Evolutionary conservation across 2,329 filamentous ascomycete species (phyloP), one percentile per base, ranked within the genome.

Genomic region (Aspergillus sp.): DNA sequence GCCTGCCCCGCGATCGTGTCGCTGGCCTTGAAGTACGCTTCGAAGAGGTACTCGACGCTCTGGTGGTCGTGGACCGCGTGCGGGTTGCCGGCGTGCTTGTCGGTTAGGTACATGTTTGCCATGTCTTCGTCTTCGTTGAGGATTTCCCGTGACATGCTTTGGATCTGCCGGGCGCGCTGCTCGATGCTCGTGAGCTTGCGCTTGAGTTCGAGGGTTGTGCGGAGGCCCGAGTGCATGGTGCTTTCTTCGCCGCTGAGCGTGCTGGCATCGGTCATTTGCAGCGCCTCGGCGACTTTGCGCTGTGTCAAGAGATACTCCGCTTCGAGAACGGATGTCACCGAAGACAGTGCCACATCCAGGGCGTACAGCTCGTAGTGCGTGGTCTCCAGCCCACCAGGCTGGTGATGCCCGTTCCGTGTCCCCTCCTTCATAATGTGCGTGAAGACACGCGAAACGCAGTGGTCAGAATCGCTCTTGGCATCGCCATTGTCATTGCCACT

Each of bases 11-110:
- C 74, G 23, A 78, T 70, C 1, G 71, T 64, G 49, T 77, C 76
- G 7, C 68, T 70, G 4, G 72, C 72, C 53, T 76, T 77, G 59
- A 72, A 74, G 62, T 77, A 77, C 15, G 75, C 74, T 49, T 78
- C 75, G 3, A 77, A 66, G 48, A 78, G 62, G 57, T 77, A 77
- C 66, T 78, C 76, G 31, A 75, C 75, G 51, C 75, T 72, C 58
- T 74, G 74, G 43, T 78, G 75, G 50, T 78, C 74, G 3, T 68
- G 61, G 7, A 67, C 58, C 0, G 54, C 59, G 63, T 76, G 76
- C 4, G 69, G 69, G 7, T 64, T 67, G 7, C 75, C 76, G 0
- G 67, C 64, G 23, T 54, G 57, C 11, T 67, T 70, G 61, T 78
- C 76, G 1, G 70, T 69, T 17, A 78, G 67, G 60, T 77, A 74